Evolutionary conservation across 2,329 filamentous ascomycete species (phyloP), one percentile per base, ranked within the genome.

Genomic region (Diaporthe sp.): DNA sequence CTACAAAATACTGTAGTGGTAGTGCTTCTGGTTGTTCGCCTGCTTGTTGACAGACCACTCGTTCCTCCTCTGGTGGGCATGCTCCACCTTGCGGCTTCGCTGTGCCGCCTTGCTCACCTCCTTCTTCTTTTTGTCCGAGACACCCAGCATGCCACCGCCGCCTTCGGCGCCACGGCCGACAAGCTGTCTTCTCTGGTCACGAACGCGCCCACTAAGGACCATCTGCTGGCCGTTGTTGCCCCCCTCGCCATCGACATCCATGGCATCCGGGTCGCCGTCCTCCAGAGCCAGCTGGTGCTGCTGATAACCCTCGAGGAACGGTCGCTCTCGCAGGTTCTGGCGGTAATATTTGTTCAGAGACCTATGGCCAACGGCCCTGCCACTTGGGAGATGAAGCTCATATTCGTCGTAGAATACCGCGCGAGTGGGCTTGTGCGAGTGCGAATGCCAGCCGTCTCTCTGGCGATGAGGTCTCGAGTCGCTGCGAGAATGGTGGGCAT

Each of bases 381-480:
- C 97, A 6, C 94, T 95, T 1, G 97, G 97, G 17, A 99, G 91
- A 81, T 99, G 95, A 72, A 99, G 90, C 84, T 98, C 97, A 81
- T 95, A 96, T 59, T 99, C 97, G 79, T 97, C 95, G 81, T 97
- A 93, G 83, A 97, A 98, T 31, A 95, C 94, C 51, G 95, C 92
- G 77, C 93, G 90, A 6, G 90, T 84, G 78, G 92, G 90, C 79
- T 94, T 93, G 85, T 97, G 94, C 2, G 94, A 94, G 82, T 95
- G 94, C 4, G 94, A 96, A 82, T 97, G 94, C 87, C 91, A 96
- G 72, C 94, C 94, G 81, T 96, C 93, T 69, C 88, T 91, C 79
- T 93, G 93, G 77, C 92, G 93, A 81, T 96, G 95, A 28, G 92
- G 89, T 34, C 94, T 90, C 37, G 92, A 89, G 81, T 95, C 93